Evolutionary conservation across 2,329 filamentous ascomycete species (phyloP).

Genomic region (Monilinia laxa): DNA sequence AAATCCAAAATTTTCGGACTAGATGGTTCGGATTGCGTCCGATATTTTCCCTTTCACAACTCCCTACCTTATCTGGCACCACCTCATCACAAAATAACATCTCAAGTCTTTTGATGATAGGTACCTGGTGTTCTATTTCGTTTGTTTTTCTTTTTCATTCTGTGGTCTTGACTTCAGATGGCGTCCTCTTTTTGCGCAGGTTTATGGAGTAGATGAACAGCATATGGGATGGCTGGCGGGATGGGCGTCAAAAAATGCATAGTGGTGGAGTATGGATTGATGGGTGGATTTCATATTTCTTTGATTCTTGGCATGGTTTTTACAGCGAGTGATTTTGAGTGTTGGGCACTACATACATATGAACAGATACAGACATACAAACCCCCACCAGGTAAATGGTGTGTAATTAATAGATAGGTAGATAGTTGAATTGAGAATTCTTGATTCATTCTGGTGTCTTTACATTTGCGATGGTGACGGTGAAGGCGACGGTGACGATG

Average conservation of each 20-base stretch:
- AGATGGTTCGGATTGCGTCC: slow-evolving; percentile 9
- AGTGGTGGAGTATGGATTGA: slow-evolving; percentile 7
- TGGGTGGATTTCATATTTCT: background rate
- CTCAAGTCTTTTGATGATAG: slow-evolving; percentile 2
- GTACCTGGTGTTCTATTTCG: background rate
- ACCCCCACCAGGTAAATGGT: slow-evolving; percentile 8
- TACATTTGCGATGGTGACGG: background rate
- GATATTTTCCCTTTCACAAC: background rate
- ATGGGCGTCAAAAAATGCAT: slow-evolving; percentile 20
- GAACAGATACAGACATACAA: slow-evolving; percentile 3
- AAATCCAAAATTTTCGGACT: background rate
- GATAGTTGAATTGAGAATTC: slow-evolving; percentile 13
- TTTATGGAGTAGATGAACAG: slow-evolving; percentile 4
- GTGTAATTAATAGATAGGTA: slow-evolving; percentile 15
- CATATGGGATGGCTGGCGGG: slow-evolving; percentile 1
- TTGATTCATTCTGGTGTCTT: background rate
- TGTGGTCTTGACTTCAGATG: background rate
- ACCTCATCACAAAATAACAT: background rate
- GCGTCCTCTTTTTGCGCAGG: background rate
- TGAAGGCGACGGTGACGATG: background rate
- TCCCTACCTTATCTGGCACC: background rate
- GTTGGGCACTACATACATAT: background rate
- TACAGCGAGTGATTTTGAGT: background rate
- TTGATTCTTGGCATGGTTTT: slow-evolving; percentile 9
- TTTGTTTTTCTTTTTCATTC: background rate